These are phyloP conservation scores for Nicotiana otophora DNA, from an alignment of 257 asterid species.

Conservation along the genomic window DNA sequence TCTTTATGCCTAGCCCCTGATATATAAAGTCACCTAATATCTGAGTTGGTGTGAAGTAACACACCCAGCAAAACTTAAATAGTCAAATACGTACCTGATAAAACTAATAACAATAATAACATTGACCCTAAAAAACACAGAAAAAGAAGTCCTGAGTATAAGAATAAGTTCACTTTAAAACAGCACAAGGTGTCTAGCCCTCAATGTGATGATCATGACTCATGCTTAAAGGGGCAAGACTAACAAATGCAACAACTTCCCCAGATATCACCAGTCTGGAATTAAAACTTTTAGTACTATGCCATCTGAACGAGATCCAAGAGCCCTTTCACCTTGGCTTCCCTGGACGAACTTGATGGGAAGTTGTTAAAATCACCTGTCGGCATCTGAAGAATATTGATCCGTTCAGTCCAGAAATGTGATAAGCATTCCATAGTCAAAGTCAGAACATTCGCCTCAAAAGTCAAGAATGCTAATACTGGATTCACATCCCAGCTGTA, in stretches of 20 bases:
- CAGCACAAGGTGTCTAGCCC: background rate
- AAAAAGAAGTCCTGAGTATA: too few species aligned
- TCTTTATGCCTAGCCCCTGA: too few species aligned
- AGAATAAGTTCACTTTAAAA: too few species aligned
- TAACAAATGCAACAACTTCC: background rate
- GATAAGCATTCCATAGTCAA: background rate
- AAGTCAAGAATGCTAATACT: background rate
- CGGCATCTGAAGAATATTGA: background rate
- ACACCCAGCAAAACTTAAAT: too few species aligned
- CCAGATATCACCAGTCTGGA: background rate
- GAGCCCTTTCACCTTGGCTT: background rate
- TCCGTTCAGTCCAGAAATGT: background rate
- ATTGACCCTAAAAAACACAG: too few species aligned
- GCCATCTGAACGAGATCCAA: background rate
- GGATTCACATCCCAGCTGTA: background rate
- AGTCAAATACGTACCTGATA: too few species aligned
- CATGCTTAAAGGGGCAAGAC: background rate
- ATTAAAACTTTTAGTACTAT: background rate
- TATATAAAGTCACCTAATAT: too few species aligned
- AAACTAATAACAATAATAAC: too few species aligned
- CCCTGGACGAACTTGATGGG: background rate
- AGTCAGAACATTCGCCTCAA: background rate
- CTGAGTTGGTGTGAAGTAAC: too few species aligned
- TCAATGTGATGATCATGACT: background rate
- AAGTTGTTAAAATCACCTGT: background rate